These are phyloP conservation scores for Amanita jacksonii DNA, from an alignment of 768 basidiomycete genomes.

Conservation along the genomic window DNA sequence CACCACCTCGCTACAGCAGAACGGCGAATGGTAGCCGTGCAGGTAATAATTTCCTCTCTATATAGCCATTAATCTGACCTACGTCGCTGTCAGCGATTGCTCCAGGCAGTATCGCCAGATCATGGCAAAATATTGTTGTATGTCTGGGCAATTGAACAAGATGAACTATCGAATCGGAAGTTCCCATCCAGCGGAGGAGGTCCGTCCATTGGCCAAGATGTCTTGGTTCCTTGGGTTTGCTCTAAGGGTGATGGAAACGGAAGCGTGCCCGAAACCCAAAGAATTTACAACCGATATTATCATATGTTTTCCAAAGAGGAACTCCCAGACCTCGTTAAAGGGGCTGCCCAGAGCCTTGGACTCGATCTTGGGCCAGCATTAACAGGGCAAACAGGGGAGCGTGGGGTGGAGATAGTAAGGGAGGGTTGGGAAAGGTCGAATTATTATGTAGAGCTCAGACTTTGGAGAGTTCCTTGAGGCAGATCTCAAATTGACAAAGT, in stretches of 20 bases:
- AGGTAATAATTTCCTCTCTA: constrained; percentile 35
- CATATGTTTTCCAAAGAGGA: constrained; percentile 90
- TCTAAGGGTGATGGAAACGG: constrained; percentile 22
- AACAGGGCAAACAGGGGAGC: constrained; percentile 13
- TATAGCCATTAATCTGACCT: not conserved
- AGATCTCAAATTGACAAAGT: constrained; percentile 9
- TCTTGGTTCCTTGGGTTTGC: constrained; percentile 85
- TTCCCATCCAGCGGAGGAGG: constrained; percentile 33
- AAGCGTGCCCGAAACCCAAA: constrained; percentile 11
- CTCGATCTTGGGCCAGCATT: constrained; percentile 37
- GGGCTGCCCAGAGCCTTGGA: constrained; percentile 52
- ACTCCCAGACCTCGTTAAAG: constrained; percentile 46
- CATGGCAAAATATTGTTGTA: constrained; percentile 84
- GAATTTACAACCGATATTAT: constrained; percentile 84
- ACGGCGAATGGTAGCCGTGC: constrained; percentile 62
- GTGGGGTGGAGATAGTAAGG: constrained; percentile 58
- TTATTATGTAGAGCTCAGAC: constrained; percentile 69
- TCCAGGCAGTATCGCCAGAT: constrained; percentile 51
- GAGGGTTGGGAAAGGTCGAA: constrained; percentile 87
- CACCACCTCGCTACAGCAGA: constrained; percentile 84
- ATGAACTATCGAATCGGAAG: constrained; percentile 67
- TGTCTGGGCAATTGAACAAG: constrained; percentile 97
- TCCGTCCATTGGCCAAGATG: constrained; percentile 53
- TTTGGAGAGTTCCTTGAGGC: constrained; percentile 34
- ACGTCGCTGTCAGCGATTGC: constrained; percentile 37